phyloP scores from a whole-genome alignment of 345 rosid species.

The Murraya koenigii region DNA sequence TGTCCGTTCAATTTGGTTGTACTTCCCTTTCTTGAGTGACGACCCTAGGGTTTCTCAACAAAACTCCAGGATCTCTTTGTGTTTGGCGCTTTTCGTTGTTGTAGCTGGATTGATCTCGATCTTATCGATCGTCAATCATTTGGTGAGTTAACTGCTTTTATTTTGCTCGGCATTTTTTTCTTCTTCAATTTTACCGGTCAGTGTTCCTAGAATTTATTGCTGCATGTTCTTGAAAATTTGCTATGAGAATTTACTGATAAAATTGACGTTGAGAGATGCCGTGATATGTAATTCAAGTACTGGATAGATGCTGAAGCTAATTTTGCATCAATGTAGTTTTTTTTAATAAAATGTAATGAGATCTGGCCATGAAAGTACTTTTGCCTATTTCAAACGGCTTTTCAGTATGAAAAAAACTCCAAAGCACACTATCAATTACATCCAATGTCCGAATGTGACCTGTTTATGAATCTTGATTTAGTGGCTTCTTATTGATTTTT shows the following conservation, averaged over 20 bases:
- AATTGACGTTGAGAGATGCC: conserved; percentile 6
- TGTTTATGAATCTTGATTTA: conserved; percentile 1
- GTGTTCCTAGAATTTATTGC: background rate
- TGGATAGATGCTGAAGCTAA: background rate
- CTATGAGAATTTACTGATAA: background rate
- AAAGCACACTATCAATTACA: background rate
- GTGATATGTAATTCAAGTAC: background rate
- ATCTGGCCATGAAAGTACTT: background rate
- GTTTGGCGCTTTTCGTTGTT: conserved; percentile 44
- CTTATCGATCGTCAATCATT: conserved; percentile 56
- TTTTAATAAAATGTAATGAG: background rate
- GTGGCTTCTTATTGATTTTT: background rate
- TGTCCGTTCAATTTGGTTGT: conserved; percentile 70
- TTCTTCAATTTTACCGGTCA: background rate
- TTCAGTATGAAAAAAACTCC: background rate
- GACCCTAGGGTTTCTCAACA: conserved; percentile 75
- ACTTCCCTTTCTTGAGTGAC: conserved; percentile 54
- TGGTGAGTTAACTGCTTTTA: conserved; percentile 45
- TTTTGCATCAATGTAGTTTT: background rate
- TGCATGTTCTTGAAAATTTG: background rate
- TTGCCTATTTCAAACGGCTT: background rate
- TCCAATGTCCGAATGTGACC: background rate
- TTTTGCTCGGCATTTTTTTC: background rate
- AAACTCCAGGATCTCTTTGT: conserved; percentile 51
- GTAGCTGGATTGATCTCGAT: conserved; percentile 68